Evolutionary conservation across 257 asterid species (phyloP), one percentile per base, ranked within the genome.

Genomic region (Nicotiana tomentosiformis): DNA sequence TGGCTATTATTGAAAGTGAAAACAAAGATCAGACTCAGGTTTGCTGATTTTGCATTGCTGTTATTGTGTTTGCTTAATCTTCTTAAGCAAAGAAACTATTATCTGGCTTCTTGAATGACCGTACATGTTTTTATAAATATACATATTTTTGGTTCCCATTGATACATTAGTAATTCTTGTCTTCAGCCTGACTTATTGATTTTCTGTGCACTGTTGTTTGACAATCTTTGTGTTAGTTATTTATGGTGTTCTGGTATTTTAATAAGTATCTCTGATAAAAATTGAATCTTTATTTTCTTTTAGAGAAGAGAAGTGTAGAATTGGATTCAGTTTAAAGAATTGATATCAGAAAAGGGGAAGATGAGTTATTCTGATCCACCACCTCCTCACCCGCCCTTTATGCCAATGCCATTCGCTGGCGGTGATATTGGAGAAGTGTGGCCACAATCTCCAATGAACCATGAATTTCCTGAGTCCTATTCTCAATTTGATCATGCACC

Each of bases 361-460:
- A 92, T 94, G 97, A 91, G 92, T 90, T 90, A 83, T 85, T 92
- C 93, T 29, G 91, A 93, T 89, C 90, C 89, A 20, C 51, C 90
- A 14, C 80, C 69, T 1, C 84, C 85, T 3, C 86, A 87, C 11
- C 88, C 85, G 3, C 86, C 82, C 15, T 85, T 78, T 35, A 66
- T 68, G 55, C 78, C 88, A 1, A 84, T 84, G 58, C 90, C 92
- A 0, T 90, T 79, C 17, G 26, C 86, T 81, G 92, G 90, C 9
- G 85, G 87, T 17, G 91, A 84, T 69, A 60, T 84, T 70, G 87
- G 84, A 57, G 89, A 86, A 20, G 83, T 77, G 29, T 90, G 92
- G 93, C 81, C 89, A 78, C 87, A 86, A 39, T 82, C 53, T 84
- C 83, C 82, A 80, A 69, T 66, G 58, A 81, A 83, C 66, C 69